Percentiles rank a stretch among this genome's conserved stretches.
phyloP scores from a whole-genome alignment of 2,329 filamentous ascomycete genomes.

The Eurotiales sp. region DNA sequence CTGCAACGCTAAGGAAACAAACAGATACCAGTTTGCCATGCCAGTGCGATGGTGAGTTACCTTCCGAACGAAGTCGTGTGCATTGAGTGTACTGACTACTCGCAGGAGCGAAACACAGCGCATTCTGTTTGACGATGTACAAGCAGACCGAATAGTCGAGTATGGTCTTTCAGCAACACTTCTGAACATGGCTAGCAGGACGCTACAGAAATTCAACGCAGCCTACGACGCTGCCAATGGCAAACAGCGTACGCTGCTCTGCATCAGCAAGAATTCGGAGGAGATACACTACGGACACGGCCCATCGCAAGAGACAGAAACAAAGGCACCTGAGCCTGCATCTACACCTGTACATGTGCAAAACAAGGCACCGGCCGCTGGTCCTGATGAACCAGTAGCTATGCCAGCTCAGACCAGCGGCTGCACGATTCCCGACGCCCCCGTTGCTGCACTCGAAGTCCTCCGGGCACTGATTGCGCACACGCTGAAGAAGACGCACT shows the following conservation, averaged over 20 bases:
- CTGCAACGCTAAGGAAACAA: not conserved
- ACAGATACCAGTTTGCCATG: constrained; percentile 90
- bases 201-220: constrained; percentile 94
- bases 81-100: not conserved
- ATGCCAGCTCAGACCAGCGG: constrained; percentile 42
- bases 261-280: constrained; percentile 98
- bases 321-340: not conserved
- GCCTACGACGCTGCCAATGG: constrained; percentile 72
- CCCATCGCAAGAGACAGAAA: constrained; percentile 61
- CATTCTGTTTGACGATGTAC: constrained; percentile 95
- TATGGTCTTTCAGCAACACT: constrained; percentile 99
- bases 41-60: constrained; percentile 79
- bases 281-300: constrained; percentile 99
- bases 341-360: constrained; percentile 72
- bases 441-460: constrained; percentile 84
- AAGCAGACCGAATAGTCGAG: constrained; percentile 94
- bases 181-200: constrained; percentile 98
- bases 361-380: too few relatives aligned
- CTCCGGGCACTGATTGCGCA: constrained; percentile 85
- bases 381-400: constrained; percentile 41
- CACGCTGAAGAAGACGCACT: constrained; percentile 89
- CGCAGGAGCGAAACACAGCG: constrained; percentile 98
- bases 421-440: constrained; percentile 72
- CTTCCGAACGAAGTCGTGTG: not conserved
- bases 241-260: constrained; percentile 83